phyloP scores from a whole-genome alignment of 139 green algal species.

The Picochlorum sp. region DNA sequence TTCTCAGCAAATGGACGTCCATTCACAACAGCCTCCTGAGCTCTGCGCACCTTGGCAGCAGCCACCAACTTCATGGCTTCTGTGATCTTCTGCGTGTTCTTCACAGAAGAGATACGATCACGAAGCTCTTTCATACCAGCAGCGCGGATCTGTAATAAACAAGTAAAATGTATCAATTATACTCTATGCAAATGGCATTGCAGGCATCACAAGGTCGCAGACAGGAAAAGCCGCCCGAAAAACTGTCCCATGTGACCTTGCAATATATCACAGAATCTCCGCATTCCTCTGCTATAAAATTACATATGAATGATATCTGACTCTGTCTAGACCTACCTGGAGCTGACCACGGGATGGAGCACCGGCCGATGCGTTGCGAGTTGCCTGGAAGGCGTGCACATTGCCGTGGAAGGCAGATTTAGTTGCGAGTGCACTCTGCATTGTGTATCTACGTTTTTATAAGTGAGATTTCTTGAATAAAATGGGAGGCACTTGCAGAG shows the following conservation, averaged over 20 bases:
- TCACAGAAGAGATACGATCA: conserved; percentile 91
- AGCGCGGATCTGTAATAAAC: conserved; percentile 27
- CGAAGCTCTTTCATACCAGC: conserved; percentile 81
- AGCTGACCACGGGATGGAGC: conserved; percentile 3
- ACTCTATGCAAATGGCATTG: too few relatives aligned
- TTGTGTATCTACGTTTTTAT: neutral
- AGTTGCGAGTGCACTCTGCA: neutral
- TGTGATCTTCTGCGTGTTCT: conserved; percentile 99
- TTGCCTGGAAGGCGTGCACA: conserved; percentile 4
- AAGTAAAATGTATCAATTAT: too few relatives aligned
- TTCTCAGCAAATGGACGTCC: conserved; percentile 97
- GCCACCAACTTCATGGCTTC: conserved; percentile 93
- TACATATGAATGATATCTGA: neutral
- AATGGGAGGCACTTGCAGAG: neutral
- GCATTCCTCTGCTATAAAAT: neutral
- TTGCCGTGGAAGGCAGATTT: conserved; percentile 6
- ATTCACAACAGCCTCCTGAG: conserved; percentile 95
- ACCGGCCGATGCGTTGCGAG: neutral
- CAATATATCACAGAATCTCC: neutral
- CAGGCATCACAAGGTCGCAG: too few relatives aligned
- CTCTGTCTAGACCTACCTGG: neutral
- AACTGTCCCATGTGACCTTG: neutral
- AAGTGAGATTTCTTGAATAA: neutral
- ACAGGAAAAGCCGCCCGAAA: conserved; percentile 1
- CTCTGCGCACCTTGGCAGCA: conserved; percentile 87